A percentile compares a stretch with the other conserved stretches of the same genome.
Conservation (phyloP, 2,329 filamentous ascomycete genomes). For the Coccinonectria pachysandricola region DNA sequence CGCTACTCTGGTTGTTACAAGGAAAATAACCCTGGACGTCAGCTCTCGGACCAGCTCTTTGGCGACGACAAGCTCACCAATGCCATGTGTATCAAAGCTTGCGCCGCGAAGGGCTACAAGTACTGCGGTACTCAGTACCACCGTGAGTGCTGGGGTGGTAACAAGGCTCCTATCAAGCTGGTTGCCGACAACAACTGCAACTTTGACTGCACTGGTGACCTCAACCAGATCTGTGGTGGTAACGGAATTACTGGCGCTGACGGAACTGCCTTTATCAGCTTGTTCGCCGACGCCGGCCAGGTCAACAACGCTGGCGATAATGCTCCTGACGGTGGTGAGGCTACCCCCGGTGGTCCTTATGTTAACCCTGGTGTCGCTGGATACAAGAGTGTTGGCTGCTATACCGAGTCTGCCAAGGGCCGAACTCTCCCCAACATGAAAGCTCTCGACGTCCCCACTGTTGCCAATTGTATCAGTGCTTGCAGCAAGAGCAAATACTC, state of each 20-base stretch:
- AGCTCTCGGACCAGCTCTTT: slow-evolving; percentile 34
- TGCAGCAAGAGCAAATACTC: slow-evolving; percentile 20
- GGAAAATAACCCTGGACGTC: slow-evolving; percentile 45
- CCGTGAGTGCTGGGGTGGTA: slow-evolving; percentile 45
- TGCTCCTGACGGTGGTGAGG: slow-evolving; percentile 1
- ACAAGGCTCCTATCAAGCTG: slow-evolving; percentile 31
- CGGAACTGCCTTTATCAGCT: slow-evolving; percentile 33
- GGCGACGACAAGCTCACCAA: slow-evolving; percentile 32
- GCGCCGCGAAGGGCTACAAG: slow-evolving; percentile 22
- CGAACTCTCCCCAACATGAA: slow-evolving; percentile 23
- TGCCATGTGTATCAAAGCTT: slow-evolving; percentile 34
- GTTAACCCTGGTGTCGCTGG: slow-evolving; percentile 29
- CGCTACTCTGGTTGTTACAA: slow-evolving; percentile 45
- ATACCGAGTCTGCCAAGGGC: slow-evolving; percentile 23
- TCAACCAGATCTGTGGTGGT: slow-evolving; percentile 43
- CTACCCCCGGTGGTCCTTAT: slow-evolving; percentile 7
- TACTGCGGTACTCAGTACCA: slow-evolving; percentile 42
- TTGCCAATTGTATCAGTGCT: slow-evolving; percentile 23
- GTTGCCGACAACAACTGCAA: slow-evolving; percentile 39
- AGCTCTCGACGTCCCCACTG: slow-evolving; percentile 18
- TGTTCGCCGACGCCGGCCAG: slow-evolving; percentile 31
- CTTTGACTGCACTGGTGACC: slow-evolving; percentile 38
- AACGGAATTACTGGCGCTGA: slow-evolving; percentile 27
- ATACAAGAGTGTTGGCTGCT: slow-evolving; percentile 28
- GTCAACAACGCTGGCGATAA: slow-evolving; percentile 16